Base-by-base conservation (phyloP, 805 yeast species). In the Kazachstania africana region DNA sequence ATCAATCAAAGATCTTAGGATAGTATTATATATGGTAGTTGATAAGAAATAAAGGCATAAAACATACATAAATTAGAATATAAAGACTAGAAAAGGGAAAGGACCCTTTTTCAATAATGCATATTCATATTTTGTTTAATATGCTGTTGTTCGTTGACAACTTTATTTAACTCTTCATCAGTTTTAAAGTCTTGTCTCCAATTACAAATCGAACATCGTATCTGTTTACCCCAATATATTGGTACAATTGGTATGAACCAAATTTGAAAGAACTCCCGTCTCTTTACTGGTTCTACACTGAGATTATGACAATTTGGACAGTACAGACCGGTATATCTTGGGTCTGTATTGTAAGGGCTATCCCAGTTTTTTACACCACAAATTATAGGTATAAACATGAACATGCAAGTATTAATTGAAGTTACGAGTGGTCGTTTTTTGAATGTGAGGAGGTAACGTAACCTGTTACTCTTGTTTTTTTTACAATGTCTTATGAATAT, bases 221-320 rank as follows among this genome's bases (percentile, higher is more conserved):
- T 43, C 36, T 70, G 64, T 43, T 69, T 72, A 13, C 68, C 62
- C 60, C 65, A 66, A 45, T 62, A 67, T 26, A 71, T 49, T 3
- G 78, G 78, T 4, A 72, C 40, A 10, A 72, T 43, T 2, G 78
- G 78, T 18, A 72, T 54, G 42, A 68, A 71, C 59, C 70, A 72
- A 8, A 72, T 31, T 0, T 75, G 60, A 23, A 74, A 60, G 45
- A 71, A 68, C 42, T 72, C 70, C 39, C 63, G 65, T 28, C 72
- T 58, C 38, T 71, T 65, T 8, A 70, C 57, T 0, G 77, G 72
- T 32, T 55, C 50, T 3, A 71, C 79, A 17, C 70, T 58, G 35
- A 60, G 59, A 45, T 74, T 74, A 43, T 72, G 76, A 40, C 81
- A 74, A 37, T 69, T 63, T 13, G 75, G 72, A 44, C 81, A 74